Base-by-base conservation (phyloP, 108 stramenopile genomes). In the Craspedostauros australis region DNA sequence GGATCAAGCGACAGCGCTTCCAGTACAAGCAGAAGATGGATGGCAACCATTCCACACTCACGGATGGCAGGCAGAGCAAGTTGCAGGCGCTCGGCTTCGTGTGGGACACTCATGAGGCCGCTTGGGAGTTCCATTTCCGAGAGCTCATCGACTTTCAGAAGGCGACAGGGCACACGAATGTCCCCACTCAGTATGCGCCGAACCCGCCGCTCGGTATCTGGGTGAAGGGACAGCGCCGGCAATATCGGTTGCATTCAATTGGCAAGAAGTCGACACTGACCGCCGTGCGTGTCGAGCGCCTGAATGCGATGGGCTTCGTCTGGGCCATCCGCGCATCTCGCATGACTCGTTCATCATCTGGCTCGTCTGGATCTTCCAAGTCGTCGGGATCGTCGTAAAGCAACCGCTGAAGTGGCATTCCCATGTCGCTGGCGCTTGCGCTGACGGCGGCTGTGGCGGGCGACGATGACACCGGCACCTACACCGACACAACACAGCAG, bases 201-300 rank as follows among this genome's bases (percentile, higher is more conserved):
- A 75, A 79, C 69, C 57, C 66, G 18, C 39, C 66, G 38, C 54
- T 88, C 14, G 60, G 49, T 18, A 55, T 59, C 20, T 85, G 84
- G 84, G 79, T 85, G 7, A 55, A 62, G 31, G 71, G 57, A 1
- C 72, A 74, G 48, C 69, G 83, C 1, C 75, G 75, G 46, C 57
- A 67, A 33, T 85, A 76, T 69, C 77, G 76, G 27, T 42, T 39
- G 2, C 25, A 25, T 4, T 1, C 4, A 7, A 12, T 7, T 41
- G 53, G 39, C 7, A 7, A 54, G 20, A 19, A 24, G 9, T 43
- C 44, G 6, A 55, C 49, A 2, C 34, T 79, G 34, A 59, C 71
- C 0, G 12, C 50, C 2, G 52, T 49, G 12, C 63, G 78, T 43
- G 52, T 75, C 18, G 24, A 65, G 12, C 50, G 56, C 25, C 41